phyloP scores from a whole-genome alignment of 345 rosid genomes.

The Salix dunnii region DNA sequence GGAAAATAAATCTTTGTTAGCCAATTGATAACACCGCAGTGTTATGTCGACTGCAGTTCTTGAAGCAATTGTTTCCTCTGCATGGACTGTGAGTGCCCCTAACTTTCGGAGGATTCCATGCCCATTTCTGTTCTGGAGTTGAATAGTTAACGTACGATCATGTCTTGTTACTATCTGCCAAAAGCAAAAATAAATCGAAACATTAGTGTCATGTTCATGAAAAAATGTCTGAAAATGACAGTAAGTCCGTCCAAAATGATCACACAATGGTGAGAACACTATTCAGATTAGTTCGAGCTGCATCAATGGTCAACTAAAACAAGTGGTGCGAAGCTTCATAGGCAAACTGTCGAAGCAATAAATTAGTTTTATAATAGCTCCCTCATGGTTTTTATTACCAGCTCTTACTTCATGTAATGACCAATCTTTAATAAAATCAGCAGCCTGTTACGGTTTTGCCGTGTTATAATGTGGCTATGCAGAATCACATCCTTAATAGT shows the following conservation, averaged over 20 bases:
- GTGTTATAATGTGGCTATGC: no score
- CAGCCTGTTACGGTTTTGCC: no score
- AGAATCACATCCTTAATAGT: no score
- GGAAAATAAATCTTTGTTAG: constrained; percentile 71
- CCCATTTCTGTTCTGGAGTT: constrained; percentile 40
- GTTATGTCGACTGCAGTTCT: constrained; percentile 53
- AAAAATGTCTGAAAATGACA: neutral
- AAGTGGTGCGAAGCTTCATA: neutral
- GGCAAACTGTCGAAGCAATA: neutral
- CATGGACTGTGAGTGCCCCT: constrained; percentile 62
- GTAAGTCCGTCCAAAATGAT: neutral
- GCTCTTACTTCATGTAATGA: no score
- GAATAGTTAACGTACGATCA: constrained; percentile 46
- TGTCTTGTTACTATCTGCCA: constrained; percentile 65
- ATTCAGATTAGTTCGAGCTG: neutral
- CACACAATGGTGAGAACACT: neutral
- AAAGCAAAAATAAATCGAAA: no score
- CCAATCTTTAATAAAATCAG: no score
- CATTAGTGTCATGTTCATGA: constrained; percentile 2
- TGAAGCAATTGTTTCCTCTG: constrained; percentile 68
- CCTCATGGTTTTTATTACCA: no score
- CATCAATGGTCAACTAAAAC: neutral
- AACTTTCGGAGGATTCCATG: constrained; percentile 35
- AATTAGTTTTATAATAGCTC: neutral
- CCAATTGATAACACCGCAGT: constrained; percentile 53